Evolutionary conservation across 1,139 yeast genomes (phyloP).

Genomic region (Scheffersomyces lignicola): DNA sequence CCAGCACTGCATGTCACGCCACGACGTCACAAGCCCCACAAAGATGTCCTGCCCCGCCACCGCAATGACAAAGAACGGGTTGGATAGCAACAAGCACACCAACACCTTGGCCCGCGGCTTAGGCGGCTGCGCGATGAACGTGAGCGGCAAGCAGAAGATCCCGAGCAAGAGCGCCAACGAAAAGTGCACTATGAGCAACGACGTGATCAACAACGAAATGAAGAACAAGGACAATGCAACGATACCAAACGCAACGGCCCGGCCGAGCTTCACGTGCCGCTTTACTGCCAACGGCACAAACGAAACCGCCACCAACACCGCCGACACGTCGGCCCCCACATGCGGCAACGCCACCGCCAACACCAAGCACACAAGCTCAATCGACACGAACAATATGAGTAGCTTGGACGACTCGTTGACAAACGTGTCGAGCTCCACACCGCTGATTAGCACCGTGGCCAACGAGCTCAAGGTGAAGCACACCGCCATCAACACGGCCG

Average conservation of each 20-base stretch:
- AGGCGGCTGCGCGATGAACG: constrained; percentile 33
- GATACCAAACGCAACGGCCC: constrained; percentile 27
- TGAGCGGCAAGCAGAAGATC: constrained; percentile 66
- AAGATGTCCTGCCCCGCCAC: constrained; percentile 39
- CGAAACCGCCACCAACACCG: constrained; percentile 19
- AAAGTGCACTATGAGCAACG: constrained; percentile 81
- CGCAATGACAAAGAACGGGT: constrained; percentile 52
- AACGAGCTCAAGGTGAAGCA: constrained; percentile 73
- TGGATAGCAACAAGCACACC: constrained; percentile 44
- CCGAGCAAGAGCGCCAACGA: constrained; percentile 76
- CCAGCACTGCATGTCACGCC: constrained; percentile 78
- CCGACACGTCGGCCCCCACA: constrained; percentile 18
- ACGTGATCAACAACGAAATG: constrained; percentile 68
- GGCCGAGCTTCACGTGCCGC: constrained; percentile 12
- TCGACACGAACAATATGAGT: constrained; percentile 31
- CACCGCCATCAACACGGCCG: constrained; percentile 73
- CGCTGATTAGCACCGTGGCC: constrained; percentile 53
- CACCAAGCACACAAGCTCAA: constrained; percentile 33
- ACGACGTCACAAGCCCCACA: constrained; percentile 57
- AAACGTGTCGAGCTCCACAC: constrained; percentile 23
- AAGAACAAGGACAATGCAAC: constrained; percentile 51
- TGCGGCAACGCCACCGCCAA: constrained; percentile 30
- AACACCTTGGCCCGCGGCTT: constrained; percentile 28
- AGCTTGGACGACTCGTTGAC: constrained; percentile 25
- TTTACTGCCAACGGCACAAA: constrained; percentile 19